Evolutionary conservation across 2,329 filamentous ascomycete genomes (phyloP), one percentile per base, ranked within the genome.

Genomic region (Arachnopeziza araneosa): DNA sequence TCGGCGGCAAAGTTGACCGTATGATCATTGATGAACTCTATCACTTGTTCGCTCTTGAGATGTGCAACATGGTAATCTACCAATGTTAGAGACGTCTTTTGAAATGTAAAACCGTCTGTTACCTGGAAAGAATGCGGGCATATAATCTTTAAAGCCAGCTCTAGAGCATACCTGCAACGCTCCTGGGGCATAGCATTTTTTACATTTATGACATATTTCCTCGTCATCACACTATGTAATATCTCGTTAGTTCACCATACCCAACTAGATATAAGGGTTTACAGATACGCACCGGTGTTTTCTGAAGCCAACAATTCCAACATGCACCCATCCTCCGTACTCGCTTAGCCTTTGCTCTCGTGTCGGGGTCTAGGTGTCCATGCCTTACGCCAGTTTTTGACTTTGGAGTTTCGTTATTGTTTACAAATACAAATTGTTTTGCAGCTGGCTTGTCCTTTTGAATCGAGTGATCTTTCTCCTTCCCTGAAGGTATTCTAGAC

Each of bases 281-380:
- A 30, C 66, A 69, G 17, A 14, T 6, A 44, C 36, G 17, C 36
- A 44, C 36, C 5, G 65, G 56, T 10, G 66, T 62, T 59, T 69
- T 68, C 57, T 66, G 64, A 2, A 62, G 60, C 67, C 66, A 68
- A 44, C 67, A 68, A 23, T 63, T 62, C 66, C 66, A 68, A 54
- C 67, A 69, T 1, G 67, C 66, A 19, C 57, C 58, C 22, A 65
- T 50, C 32, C 54, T 62, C 12, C 67, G 60, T 12, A 69, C 64
- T 17, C 53, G 56, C 19, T 60, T 59, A 12, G 66, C 65, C 22
- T 64, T 67, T 30, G 65, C 64, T 23, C 61, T 59, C 8, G 60
- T 60, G 21, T 66, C 54, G 1, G 61, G 63, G 44, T 63, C 61
- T 22, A 68, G 57, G 30, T 62, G 60, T 26, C 66, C 62, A 19